A percentile compares a stretch with the other conserved stretches of the same genome.
These are phyloP conservation scores for Globisporangium radiosum DNA, from an alignment of 352 stramenopile species.

Conservation along the genomic window DNA sequence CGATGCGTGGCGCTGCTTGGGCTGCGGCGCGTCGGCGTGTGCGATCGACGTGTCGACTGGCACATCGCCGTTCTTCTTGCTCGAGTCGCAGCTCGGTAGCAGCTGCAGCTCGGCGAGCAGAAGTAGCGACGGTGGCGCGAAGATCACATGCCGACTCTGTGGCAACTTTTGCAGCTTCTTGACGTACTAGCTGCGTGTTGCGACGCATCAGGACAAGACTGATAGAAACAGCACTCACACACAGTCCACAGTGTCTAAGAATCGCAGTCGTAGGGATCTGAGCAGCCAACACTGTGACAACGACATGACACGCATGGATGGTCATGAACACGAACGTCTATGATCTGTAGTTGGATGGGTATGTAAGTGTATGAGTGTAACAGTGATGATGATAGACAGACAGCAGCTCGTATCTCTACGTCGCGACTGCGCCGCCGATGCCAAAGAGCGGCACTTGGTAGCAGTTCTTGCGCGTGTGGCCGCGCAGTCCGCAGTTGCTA, in stretches of 20 bases:
- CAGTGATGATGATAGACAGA: not conserved
- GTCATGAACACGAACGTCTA: not conserved
- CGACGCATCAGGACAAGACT: not conserved
- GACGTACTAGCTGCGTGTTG: conserved; percentile 31
- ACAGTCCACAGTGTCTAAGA: too few species aligned
- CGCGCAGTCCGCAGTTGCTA: conserved; percentile 5
- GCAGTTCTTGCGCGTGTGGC: conserved; percentile 4
- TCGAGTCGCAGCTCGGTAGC: conserved; percentile 16
- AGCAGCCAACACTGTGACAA: too few species aligned
- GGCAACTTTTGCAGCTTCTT: conserved; percentile 78
- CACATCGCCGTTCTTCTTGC: conserved; percentile 56
- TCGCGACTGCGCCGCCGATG: not conserved
- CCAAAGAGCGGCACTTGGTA: not conserved
- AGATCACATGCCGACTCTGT: conserved; percentile 62
- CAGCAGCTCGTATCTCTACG: too few species aligned
- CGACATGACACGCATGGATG: not conserved
- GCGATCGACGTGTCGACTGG: conserved; percentile 41
- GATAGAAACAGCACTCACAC: not conserved
- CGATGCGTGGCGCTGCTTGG: conserved; percentile 80
- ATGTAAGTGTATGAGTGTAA: not conserved
- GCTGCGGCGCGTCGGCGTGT: conserved; percentile 54
- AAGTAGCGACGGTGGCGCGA: conserved; percentile 11
- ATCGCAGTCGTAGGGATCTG: too few species aligned
- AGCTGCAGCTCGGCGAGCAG: not conserved
- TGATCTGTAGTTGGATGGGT: not conserved